Conservation (phyloP, 257 asterid species). For the Asclepias syriaca region DNA sequence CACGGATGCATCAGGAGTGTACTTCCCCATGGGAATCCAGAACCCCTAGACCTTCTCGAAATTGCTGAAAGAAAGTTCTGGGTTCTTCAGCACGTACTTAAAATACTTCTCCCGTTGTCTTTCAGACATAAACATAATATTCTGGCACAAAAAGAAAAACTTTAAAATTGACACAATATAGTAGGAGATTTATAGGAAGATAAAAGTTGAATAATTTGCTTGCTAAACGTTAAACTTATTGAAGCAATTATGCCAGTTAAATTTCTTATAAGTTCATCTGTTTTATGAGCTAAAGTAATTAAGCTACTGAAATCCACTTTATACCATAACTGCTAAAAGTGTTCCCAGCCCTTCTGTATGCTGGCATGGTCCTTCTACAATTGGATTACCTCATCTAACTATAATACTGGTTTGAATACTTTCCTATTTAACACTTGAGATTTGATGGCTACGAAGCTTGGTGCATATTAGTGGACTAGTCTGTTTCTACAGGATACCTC, state of each 20-base stretch:
- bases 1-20: neutral
- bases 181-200: neutral
- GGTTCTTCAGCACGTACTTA: neutral
- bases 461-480: neutral
- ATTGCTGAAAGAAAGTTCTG: neutral
- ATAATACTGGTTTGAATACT: neutral
- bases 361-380: neutral
- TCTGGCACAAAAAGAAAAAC: neutral
- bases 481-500: neutral
- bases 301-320: neutral
- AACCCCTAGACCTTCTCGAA: neutral
- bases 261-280: neutral
- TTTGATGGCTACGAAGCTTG: neutral
- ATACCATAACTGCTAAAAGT: neutral
- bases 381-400: neutral
- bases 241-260: neutral
- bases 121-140: neutral
- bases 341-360: neutral
- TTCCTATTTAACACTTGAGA: neutral
- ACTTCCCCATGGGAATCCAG: neutral
- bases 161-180: neutral
- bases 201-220: neutral
- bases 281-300: neutral
- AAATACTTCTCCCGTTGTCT: neutral
- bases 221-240: neutral